Evolutionary conservation across 192 early-diverging fungal species (phyloP).

Genomic region (Gamsiella multidivaricata): DNA sequence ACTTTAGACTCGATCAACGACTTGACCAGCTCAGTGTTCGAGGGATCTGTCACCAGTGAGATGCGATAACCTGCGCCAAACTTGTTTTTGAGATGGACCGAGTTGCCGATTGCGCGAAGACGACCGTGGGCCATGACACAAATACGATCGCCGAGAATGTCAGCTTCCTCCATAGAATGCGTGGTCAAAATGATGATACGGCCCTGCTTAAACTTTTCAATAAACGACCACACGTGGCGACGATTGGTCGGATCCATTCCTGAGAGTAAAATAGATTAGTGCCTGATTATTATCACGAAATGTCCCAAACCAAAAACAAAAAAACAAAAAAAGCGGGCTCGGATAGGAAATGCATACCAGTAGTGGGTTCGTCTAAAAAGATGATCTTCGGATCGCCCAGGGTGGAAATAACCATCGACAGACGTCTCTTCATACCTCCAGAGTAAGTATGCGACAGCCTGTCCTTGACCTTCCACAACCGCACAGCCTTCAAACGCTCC

Average conservation of each 20-base stretch:
- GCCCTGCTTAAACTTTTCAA: constrained; percentile 80
- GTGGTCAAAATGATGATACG: constrained; percentile 80
- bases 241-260: constrained; percentile 89
- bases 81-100: constrained; percentile 74
- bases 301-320: neutral
- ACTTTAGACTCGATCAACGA: constrained; percentile 55
- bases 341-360: constrained; percentile 22
- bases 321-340: neutral
- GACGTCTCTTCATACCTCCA: constrained; percentile 80
- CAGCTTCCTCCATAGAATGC: constrained; percentile 82
- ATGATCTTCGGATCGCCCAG: constrained; percentile 78
- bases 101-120: constrained; percentile 70
- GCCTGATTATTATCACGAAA: too few species aligned
- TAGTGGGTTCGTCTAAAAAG: constrained; percentile 75
- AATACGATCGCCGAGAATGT: constrained; percentile 68
- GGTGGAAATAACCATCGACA: constrained; percentile 77
- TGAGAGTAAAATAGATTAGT: too few species aligned
- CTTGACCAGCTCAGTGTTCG: constrained; percentile 61
- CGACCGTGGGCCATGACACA: constrained; percentile 75
- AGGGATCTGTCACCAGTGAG: constrained; percentile 66
- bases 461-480: constrained; percentile 73
- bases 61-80: constrained; percentile 81
- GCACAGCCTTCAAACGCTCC: constrained; percentile 75
- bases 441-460: constrained; percentile 74
- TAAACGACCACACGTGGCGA: constrained; percentile 80